Evolutionary conservation across 2,329 filamentous ascomycete genomes (phyloP).

Genomic region (Botrytis medusae): DNA sequence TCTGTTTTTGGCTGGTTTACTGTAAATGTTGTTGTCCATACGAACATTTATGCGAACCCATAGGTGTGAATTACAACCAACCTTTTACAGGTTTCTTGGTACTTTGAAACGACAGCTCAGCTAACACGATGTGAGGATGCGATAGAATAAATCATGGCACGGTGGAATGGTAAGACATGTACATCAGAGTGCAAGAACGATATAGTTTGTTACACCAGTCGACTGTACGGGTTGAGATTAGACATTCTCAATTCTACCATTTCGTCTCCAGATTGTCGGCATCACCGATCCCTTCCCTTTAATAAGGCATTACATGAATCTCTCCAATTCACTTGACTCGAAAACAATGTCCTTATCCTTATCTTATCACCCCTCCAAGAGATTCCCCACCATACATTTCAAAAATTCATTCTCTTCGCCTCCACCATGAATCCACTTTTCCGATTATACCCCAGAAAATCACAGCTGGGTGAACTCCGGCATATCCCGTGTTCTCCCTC

Average conservation of each 20-base stretch:
- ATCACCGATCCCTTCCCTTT: background rate
- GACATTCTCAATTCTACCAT: background rate
- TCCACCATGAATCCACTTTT: background rate
- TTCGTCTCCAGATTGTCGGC: background rate
- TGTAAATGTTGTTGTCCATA: background rate
- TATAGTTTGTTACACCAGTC: background rate
- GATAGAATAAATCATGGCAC: background rate
- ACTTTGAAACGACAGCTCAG: background rate
- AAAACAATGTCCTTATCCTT: background rate
- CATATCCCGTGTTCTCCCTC: no score
- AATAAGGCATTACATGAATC: background rate
- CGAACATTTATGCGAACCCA: background rate
- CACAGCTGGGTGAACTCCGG: background rate
- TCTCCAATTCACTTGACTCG: background rate
- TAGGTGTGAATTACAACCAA: background rate
- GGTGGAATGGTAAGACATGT: background rate
- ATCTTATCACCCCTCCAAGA: constrained; percentile 4
- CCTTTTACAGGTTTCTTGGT: background rate
- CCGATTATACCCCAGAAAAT: background rate
- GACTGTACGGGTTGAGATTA: background rate
- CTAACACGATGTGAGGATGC: background rate
- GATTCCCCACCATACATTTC: background rate
- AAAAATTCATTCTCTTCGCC: background rate
- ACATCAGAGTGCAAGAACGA: background rate
- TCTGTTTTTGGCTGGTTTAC: background rate